A percentile compares a stretch with the other conserved stretches of the same genome.
Evolutionary conservation across 305 asterid species (phyloP).

Genomic region (Petunia hybrid): DNA sequence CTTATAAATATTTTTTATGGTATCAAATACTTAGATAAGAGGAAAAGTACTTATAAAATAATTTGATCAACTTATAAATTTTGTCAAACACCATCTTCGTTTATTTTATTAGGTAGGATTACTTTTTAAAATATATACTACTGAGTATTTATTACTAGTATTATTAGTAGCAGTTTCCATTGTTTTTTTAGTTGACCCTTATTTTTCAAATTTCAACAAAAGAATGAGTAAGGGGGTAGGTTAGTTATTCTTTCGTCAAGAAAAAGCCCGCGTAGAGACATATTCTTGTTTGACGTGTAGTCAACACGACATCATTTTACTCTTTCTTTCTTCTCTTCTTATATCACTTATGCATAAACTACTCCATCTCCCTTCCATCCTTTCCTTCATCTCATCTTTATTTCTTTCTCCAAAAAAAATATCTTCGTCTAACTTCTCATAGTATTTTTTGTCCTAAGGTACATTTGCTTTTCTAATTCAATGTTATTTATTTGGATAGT

Average conservation of each 20-base stretch:
- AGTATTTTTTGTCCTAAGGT: neutral
- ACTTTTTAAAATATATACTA: no score
- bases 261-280: conserved; percentile 24
- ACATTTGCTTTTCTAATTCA: neutral
- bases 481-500: neutral
- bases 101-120: no score
- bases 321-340: neutral
- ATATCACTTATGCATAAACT: conserved; percentile 5
- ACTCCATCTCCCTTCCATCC: neutral
- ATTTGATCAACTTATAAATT: no score
- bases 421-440: neutral
- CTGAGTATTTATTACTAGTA: no score
- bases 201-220: neutral
- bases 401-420: neutral
- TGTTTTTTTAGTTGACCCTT: neutral
- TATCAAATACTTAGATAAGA: no score
- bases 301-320: conserved; percentile 12
- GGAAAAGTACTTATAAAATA: no score
- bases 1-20: no score
- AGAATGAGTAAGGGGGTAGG: neutral
- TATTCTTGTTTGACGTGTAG: conserved; percentile 27
- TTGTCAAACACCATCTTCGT: no score
- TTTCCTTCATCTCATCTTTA: neutral
- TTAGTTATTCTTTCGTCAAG: neutral
- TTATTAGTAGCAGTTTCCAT: no score